phyloP scores from a whole-genome alignment of 768 basidiomycete genomes.

The Butyriboletus loyo region DNA sequence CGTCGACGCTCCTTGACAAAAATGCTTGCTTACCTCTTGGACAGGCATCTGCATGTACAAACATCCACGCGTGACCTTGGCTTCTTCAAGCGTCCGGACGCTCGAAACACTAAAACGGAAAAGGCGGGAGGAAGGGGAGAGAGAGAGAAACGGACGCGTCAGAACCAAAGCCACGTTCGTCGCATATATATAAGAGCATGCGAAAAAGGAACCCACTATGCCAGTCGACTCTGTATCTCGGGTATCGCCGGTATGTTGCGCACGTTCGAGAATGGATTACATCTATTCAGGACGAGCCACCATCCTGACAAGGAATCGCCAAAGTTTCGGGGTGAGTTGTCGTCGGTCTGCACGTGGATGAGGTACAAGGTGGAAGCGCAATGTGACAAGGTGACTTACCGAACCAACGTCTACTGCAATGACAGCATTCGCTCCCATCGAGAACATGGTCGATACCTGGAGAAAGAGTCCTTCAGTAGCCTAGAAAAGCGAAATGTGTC shows the following conservation, averaged over 20 bases:
- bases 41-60: constrained; percentile 96
- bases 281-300: constrained; percentile 92
- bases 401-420: constrained; percentile 94
- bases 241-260: constrained; percentile 82
- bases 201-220: constrained; percentile 65
- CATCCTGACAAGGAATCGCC: constrained; percentile 95
- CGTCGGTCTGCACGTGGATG: constrained; percentile 56
- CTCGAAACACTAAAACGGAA: constrained; percentile 74
- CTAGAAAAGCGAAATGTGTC: neutral
- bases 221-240: constrained; percentile 90
- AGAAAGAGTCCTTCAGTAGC: neutral
- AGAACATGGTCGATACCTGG: constrained; percentile 87
- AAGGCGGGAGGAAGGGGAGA: neutral
- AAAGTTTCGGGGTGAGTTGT: constrained; percentile 92
- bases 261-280: constrained; percentile 85
- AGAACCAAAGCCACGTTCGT: neutral
- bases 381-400: constrained; percentile 43
- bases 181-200: neutral
- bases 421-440: constrained; percentile 85
- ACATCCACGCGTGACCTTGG: constrained; percentile 86
- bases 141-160: neutral
- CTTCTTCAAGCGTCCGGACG: constrained; percentile 91
- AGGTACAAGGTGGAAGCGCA: neutral
- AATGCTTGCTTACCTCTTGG: constrained; percentile 58
- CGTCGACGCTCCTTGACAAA: neutral